Percentiles rank a stretch among this genome's conserved stretches.
phyloP scores from a whole-genome alignment of 257 asterid genomes.

The Voacanga thouarsii region DNA sequence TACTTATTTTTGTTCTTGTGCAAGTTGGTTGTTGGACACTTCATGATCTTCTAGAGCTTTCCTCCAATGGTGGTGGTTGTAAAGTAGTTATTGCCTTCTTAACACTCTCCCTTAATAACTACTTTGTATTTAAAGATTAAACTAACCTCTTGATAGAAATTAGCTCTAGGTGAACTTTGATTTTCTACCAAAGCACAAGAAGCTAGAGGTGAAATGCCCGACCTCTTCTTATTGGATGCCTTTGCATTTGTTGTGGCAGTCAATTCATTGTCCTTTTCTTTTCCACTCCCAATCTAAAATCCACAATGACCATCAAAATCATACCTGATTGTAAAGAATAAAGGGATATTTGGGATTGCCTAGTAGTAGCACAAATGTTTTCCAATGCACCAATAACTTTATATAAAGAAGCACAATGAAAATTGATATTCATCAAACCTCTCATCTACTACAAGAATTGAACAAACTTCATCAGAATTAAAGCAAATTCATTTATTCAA shows the following conservation, averaged over 20 bases:
- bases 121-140: slow-evolving; percentile 23
- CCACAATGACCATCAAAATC: slow-evolving; percentile 56
- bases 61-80: too few relatives aligned
- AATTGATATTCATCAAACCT: slow-evolving; percentile 9
- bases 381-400: slow-evolving; percentile 35
- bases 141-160: slow-evolving; percentile 72
- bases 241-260: slow-evolving; percentile 34
- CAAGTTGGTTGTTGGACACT: too few relatives aligned
- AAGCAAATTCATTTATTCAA: slow-evolving; percentile 15
- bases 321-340: slow-evolving; percentile 70
- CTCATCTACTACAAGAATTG: slow-evolving; percentile 19
- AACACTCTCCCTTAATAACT: too few relatives aligned
- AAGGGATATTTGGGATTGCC: slow-evolving; percentile 62
- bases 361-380: slow-evolving; percentile 36
- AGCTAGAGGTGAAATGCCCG: slow-evolving; percentile 61
- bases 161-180: slow-evolving; percentile 43
- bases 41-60: too few relatives aligned
- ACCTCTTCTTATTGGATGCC: slow-evolving; percentile 54
- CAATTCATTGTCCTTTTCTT: slow-evolving; percentile 35
- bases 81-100: too few relatives aligned
- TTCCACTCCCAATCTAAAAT: slow-evolving; percentile 56
- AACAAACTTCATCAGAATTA: slow-evolving; percentile 17
- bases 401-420: slow-evolving; percentile 32
- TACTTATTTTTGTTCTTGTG: too few relatives aligned
- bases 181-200: slow-evolving; percentile 54